phyloP scores from a whole-genome alignment of 2,329 filamentous ascomycete genomes.

The Colletotrichum costaricense region DNA sequence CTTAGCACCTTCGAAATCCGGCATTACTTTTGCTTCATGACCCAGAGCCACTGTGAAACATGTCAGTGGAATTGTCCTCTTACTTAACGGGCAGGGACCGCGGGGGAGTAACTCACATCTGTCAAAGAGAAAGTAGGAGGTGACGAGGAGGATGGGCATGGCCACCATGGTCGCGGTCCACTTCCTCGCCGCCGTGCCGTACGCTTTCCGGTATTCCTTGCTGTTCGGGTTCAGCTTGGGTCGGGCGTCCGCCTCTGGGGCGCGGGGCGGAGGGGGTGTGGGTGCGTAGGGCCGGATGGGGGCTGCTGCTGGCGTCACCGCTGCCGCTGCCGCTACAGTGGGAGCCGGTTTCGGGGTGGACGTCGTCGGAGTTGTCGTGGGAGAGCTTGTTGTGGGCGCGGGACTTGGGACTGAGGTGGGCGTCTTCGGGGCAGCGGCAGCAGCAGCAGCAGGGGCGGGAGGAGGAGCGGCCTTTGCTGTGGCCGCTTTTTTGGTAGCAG shows the following conservation, averaged over 20 bases:
- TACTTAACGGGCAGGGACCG: too few species aligned
- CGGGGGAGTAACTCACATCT: slow-evolving; percentile 49
- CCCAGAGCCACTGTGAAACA: slow-evolving; percentile 44
- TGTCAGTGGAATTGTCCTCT: background rate
- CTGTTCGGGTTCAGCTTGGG: slow-evolving; percentile 46
- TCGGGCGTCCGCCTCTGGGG: background rate
- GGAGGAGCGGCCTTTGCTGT: background rate
- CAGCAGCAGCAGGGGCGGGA: background rate
- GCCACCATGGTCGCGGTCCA: slow-evolving; percentile 62
- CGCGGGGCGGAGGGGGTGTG: background rate
- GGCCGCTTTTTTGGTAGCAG: slow-evolving; percentile 6
- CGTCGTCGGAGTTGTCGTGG: background rate
- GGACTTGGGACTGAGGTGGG: background rate
- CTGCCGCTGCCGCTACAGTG: background rate
- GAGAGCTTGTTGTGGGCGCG: background rate
- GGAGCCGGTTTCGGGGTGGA: background rate
- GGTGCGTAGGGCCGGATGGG: background rate
- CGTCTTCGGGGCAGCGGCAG: background rate
- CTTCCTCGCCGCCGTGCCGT: slow-evolving; percentile 56
- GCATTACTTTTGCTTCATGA: slow-evolving; percentile 43
- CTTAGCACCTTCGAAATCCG: slow-evolving; percentile 24
- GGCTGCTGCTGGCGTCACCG: background rate
- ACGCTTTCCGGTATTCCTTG: slow-evolving; percentile 55
- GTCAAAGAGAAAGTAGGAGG: slow-evolving; percentile 65
- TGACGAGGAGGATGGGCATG: slow-evolving; percentile 65